Base-by-base conservation (phyloP, 2,329 filamentous ascomycete species). In the Blastomyces parvus region DNA sequence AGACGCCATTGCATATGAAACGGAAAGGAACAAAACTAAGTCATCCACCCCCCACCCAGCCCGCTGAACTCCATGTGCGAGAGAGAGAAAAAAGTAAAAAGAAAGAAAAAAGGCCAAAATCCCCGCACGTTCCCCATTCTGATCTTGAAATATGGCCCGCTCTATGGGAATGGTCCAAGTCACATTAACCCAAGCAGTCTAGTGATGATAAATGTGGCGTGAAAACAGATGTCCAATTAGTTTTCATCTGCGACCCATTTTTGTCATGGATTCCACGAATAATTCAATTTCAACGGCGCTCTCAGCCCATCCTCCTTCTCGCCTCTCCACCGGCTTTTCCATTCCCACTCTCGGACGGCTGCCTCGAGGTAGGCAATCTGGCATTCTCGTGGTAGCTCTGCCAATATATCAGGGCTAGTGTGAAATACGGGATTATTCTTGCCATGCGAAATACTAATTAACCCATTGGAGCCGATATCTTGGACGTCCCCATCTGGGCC, bases 241-340 rank as follows among this genome's bases (percentile, higher is more conserved):
- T 19, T 55, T n/a, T 52, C 6, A 33, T 17, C 52, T 3, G 17
- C 11, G 19, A n/a, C 42, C n/a, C 25, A 8, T 58, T 38, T 38
- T 40, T 14, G 22, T 62, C 8, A 77, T 46, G 74, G 74, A 65
- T 71, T 73, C 75, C 76, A 78, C 11, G 74, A 70, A 67, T 76
- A 77, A 46, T 74, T 77, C 69, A 76, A 74, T 19, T 71, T 66
- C 7, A 74, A 70, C 11, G 67, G 68, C 19, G 69, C 68, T 25
- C 74, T 69, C 19, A 70, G 63, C 4, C 81, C 81, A 70, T 84
- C 84, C 11, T 81, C 76, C 44, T 74, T 80, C 76, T 97, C 92
- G 5, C 83, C 81, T 19, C 83, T 84, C 90, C 91, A 96, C 66
- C 82, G 83, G 40, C 76, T 79, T 73, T 89, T 89, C 89, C 91